Evolutionary conservation across 768 basidiomycete genomes (phyloP).

Genomic region (Chiua virens): DNA sequence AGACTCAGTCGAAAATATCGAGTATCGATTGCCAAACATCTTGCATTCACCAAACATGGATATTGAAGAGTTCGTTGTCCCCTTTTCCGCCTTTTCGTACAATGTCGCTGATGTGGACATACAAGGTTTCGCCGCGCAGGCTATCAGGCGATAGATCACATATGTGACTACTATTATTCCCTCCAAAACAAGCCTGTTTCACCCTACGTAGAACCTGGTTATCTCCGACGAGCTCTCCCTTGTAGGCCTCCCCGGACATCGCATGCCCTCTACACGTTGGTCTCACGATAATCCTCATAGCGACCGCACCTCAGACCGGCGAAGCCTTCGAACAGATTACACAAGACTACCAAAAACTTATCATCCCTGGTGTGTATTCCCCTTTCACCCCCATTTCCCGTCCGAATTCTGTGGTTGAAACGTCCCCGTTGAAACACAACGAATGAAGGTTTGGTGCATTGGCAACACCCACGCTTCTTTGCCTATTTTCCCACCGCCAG

Average conservation of each 20-base stretch:
- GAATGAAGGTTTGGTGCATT: conserved; percentile 71
- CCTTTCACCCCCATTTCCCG: not conserved
- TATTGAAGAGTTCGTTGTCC: conserved; percentile 19
- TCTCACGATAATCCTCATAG: conserved; percentile 27
- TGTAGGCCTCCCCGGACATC: conserved; percentile 37
- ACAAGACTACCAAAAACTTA: conserved; percentile 76
- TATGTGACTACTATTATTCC: conserved; percentile 84
- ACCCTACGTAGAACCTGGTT: conserved; percentile 82
- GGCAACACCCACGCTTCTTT: conserved; percentile 91
- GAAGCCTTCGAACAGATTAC: conserved; percentile 73
- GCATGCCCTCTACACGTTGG: not conserved
- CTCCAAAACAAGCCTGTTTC: conserved; percentile 65
- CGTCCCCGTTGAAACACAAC: too few relatives aligned
- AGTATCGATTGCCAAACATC: too few relatives aligned
- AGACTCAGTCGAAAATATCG: too few relatives aligned
- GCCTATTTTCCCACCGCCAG: conserved; percentile 83
- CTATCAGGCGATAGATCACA: conserved; percentile 84
- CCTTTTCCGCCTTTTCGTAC: not conserved
- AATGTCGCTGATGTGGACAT: not conserved
- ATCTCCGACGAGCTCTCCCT: conserved; percentile 68
- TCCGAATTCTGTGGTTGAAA: not conserved
- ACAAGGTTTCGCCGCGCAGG: conserved; percentile 80
- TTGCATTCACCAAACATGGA: conserved; percentile 6
- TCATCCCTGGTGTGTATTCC: conserved; percentile 73
- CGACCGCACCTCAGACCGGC: conserved; percentile 61